Base-by-base conservation (phyloP, 2,329 filamentous ascomycete genomes). In the Amauroascus niger region DNA sequence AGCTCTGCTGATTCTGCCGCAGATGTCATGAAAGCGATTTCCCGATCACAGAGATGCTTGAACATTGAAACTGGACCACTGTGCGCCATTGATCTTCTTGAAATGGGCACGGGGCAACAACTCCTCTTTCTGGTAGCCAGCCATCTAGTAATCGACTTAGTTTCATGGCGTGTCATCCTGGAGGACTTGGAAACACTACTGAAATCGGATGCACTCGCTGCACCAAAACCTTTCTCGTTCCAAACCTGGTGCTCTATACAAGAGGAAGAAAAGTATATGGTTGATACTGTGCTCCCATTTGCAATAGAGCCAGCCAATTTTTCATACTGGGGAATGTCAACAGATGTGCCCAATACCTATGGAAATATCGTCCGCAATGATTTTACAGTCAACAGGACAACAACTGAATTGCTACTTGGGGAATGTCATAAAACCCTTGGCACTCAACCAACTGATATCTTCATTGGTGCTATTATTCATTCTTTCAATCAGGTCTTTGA, bases 31-130 rank as follows among this genome's bases (percentile, higher is more conserved):
- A 24, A 47, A 0, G 58, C 59, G 13, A 60, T 69, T 30, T 58
- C 61, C 0, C 57, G 63, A 1, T 69, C 65, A 48, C 68, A 71
- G 52, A 59, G 58, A 2, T 63, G 59, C 24, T 67, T 72, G 44
- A 63, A 69, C 54, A 64, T 62, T 30, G 62, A 69, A n/a, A 58
- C 63, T 16, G 69, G 69, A 0, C 69, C 74, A 1, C 58, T 74
- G 0, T 61, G 76, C 30, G 69, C 69, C 0, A 64, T 71, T 2
- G 71, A 76, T 50, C 56, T 75, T 8, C 71, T 76, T 54, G 70
- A 2, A 57, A 68, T 35, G 64, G 65, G 1, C 59, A 62, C 14
- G 61, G 64, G 3, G 57, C 57, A 37, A 51, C 69, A 1, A n/a
- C 40, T 43, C 13, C 26, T 71, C 28, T 70, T 65, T n/a, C 18